Evolutionary conservation across 169 alveolate species (phyloP), one percentile per base, ranked within the genome.

Genomic region (Eimeria necatrix): DNA sequence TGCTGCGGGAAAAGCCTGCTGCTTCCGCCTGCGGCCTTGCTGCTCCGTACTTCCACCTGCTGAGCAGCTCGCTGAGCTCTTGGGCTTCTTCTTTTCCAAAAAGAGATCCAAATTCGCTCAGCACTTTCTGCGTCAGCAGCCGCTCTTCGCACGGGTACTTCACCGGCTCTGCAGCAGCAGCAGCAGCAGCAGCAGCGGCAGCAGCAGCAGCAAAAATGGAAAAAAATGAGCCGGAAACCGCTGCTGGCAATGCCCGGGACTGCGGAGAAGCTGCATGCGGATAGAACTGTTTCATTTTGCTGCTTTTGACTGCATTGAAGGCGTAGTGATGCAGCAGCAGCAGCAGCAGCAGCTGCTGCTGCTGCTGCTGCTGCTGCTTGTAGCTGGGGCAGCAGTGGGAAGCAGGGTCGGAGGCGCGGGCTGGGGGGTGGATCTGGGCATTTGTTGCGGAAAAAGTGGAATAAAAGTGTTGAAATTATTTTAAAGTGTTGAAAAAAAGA

Each of bases 71-170:
- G 89, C 64, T 84, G 24, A 93, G 56, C 32, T 93, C 96, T 22
- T 53, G 68, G 20, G 93, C 96, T 32, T 84, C 96, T 32, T 80
- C 83, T 8, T 53, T 56, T 5, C 94, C 93, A 85, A 84, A 84
- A 20, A 86, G 48, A 26, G 90, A 61, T 12, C 85, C 80, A 71
- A 81, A 93, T 18, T 83, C 95, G 0, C 64, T 70, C 26, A 93
- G 61, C 20, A 93, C 88, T 68, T 70, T 78, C 12, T 49, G 93
- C 14, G 93, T 83, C 64, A 81, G 20, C 14, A 59, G 86, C 8
- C 93, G 86, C 87, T 93, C 93, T 41, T 93, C 93, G 41, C 88
- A 93, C 4, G 93, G 93, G 51, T 91, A 80, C 80, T 93, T 83
- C 64, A 93, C 95, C 24, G 88, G 78, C 71, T 83, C 93, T 93